phyloP scores from a whole-genome alignment of 1,139 yeast genomes.

The Lodderomyces oxycetoniae region DNA sequence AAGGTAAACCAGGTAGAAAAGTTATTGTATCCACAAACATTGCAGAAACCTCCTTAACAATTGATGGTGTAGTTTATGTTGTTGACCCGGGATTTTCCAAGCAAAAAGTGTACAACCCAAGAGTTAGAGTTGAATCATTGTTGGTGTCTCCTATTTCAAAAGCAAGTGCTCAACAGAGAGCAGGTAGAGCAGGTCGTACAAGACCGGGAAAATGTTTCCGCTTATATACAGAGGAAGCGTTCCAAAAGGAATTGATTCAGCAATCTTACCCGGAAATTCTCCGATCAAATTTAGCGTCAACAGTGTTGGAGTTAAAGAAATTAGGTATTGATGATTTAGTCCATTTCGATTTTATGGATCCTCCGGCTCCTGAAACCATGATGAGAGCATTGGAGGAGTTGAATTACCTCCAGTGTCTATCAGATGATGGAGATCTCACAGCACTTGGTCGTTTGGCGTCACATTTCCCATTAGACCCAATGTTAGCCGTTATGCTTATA shows the following conservation, averaged over 20 bases:
- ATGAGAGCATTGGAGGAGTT: conserved; percentile 97
- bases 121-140: conserved; percentile 91
- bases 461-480: conserved; percentile 93
- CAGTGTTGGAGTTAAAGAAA: conserved; percentile 88
- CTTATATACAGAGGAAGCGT: conserved; percentile 94
- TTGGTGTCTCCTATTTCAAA: conserved; percentile 94
- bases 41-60: conserved; percentile 96
- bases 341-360: conserved; percentile 98
- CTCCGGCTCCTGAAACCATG: conserved; percentile 99
- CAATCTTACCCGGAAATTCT: conserved; percentile 95
- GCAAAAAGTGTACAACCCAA: conserved; percentile 94
- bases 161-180: conserved; percentile 97
- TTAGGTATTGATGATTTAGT: conserved; percentile 94
- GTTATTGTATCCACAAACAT: conserved; percentile 92
- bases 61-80: conserved; percentile 95
- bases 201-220: conserved; percentile 98
- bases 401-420: conserved; percentile 82
- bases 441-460: conserved; percentile 86
- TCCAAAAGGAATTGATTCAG: conserved; percentile 86
- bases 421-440: conserved; percentile 89
- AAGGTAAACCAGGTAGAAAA: conserved; percentile 88
- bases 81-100: conserved; percentile 97
- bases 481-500: conserved; percentile 88
- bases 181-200: conserved; percentile 99
- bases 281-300: conserved; percentile 83